Evolutionary conservation across 1,284 basidiomycete species (phyloP), one percentile per base, ranked within the genome.

Genomic region (Neonothopanus nambi): DNA sequence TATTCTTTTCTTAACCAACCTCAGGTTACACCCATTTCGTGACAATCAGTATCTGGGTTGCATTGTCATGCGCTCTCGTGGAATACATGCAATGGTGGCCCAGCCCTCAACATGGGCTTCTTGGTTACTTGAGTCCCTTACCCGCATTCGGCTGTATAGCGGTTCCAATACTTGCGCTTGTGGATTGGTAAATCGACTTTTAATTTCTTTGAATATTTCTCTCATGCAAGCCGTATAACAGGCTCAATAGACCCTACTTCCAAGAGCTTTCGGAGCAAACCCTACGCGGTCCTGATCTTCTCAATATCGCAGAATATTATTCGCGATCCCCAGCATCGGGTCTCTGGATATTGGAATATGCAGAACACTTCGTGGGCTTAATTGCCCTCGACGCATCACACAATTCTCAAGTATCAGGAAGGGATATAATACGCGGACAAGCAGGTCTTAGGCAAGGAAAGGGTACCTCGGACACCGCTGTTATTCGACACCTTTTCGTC

Each of bases 401-500:
- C 56, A 61, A 62, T 55, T 61, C 21, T 57, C 61, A 35, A 64
- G 26, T 45, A 24, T 17, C 15, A 12, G 15, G 21, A 24, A n/a
- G 2, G 41, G 18, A 43, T 12, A 15, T n/a, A 3, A n/a, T 30
- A 4, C 26, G n/a, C 26, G 17, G 17, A 13, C 15, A 17, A 15
- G 24, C 35, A 1, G 30, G 18, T 20, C 28, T 13, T 18, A 33
- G 13, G 7, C 30, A 62, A 48, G 54, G 60, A 45, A 70, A 64
- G 30, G 70, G 71, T 41, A 75, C 76, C 15, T 71, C 79, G 9
- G 62, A 67, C 24, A 72, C 74, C 13, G 88, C 84, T 8, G 73
- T 78, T n/a, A 84, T 93, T 57, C 82, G 89, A 24, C 91, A 93
- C 65, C 83, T 92, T 64, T 85, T 81, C 61, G 80, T 91, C 37